phyloP scores from a whole-genome alignment of 192 early-diverging fungal species.

The Backusella psychrophila region DNA sequence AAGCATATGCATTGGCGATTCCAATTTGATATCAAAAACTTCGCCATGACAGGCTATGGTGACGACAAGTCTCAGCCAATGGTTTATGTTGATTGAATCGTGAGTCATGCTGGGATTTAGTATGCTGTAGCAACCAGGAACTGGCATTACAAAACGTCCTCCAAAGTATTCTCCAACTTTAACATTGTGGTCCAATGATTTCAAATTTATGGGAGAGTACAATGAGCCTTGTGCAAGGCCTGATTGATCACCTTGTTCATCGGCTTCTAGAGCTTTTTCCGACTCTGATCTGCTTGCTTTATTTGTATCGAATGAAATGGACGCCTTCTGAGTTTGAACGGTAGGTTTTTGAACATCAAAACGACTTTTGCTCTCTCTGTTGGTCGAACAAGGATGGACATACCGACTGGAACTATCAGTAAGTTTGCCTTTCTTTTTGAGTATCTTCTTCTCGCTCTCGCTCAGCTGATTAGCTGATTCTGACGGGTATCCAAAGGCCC shows the following conservation, averaged over 20 bases:
- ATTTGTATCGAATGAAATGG: neutral
- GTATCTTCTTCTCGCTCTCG: neutral
- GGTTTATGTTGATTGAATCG: slow-evolving; percentile 10
- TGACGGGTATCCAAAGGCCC: slow-evolving; percentile 9
- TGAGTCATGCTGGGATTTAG: slow-evolving; percentile 20
- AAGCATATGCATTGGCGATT: slow-evolving; percentile 23
- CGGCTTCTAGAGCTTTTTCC: neutral
- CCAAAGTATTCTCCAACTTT: slow-evolving; percentile 21
- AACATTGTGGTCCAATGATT: slow-evolving; percentile 15
- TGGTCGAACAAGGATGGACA: neutral
- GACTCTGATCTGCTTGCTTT: neutral
- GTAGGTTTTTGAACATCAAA: neutral
- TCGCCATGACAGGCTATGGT: slow-evolving; percentile 10
- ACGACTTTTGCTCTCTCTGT: neutral
- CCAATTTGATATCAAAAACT: slow-evolving; percentile 13
- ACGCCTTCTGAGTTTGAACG: neutral
- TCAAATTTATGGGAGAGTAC: slow-evolving; percentile 19
- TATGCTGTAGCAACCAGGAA: slow-evolving; percentile 20
- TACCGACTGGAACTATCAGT: neutral
- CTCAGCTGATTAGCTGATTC: neutral
- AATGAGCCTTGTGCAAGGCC: neutral
- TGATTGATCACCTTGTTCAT: neutral
- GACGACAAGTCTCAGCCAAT: slow-evolving; percentile 22
- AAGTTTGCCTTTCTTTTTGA: neutral
- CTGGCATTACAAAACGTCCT: slow-evolving; percentile 28